Base-by-base conservation (phyloP, 108 stramenopile genomes). In the Pseudonitzschia pungens region DNA sequence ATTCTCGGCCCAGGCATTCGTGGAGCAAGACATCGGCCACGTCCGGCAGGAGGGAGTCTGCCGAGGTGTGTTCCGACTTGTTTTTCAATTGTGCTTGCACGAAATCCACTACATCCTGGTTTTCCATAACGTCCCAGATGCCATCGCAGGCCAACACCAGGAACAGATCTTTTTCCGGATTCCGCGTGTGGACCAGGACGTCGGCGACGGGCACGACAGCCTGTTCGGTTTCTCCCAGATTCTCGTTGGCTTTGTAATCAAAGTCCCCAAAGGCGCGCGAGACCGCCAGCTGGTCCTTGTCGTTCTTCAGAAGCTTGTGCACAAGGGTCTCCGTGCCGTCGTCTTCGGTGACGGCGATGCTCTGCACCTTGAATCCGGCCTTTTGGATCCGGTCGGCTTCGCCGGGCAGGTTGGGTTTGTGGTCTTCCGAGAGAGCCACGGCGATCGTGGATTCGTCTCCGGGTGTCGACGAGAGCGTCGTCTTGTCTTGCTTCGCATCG, bases 111-210 rank as follows among this genome's bases (percentile, higher is more conserved):
- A 87, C 91, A 44, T 92, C 81, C 3, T 87, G 80, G 73, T 89
- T 90, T 11, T 75, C 71, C 84, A 92, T 87, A 28, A 96, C 97
- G 73, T 98, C 97, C 73, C 75, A 84, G 55, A 84, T 69, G 7
- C 97, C 97, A 67, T 98, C 97, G 64, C 97, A 98, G 48, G 96
- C 97, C 52, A 98, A 58, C 42, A 98, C 76, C 54, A 98, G 69
- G 63, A 83, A 87, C 71, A 82, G 62, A 68, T 96, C 95, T 7
- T 67, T 72, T 20, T 68, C 41, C 11, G 72, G 64, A 28, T 72
- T 26, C 15, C 97, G 89, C 57, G 69, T 64, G 42, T 85, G 92
- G 18, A 90, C 68, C 2, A 60, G 43, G 62, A 96, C 85, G 20
- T 96, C 96, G 1, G 96, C 93, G 53, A 84, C 71, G 24, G 87